phyloP scores from a whole-genome alignment of 2,329 filamentous ascomycete species.

The Sclerotinia borealis region DNA sequence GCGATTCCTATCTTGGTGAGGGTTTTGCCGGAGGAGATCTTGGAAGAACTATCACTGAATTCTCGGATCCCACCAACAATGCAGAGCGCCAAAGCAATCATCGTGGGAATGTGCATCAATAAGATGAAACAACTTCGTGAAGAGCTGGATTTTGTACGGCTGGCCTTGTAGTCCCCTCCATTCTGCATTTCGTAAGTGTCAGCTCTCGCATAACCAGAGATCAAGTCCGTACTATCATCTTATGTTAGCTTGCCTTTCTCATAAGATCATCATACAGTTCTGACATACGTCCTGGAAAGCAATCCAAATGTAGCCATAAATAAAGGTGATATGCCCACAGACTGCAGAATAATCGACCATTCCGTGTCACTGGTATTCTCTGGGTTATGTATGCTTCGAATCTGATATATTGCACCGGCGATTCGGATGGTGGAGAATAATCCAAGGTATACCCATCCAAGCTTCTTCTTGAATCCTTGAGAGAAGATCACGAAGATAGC shows the following conservation, averaged over 20 bases:
- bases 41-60: constrained; percentile 14
- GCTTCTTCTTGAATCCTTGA: constrained; percentile 28
- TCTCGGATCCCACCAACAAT: constrained; percentile 29
- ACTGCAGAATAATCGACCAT: constrained; percentile 29
- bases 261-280: too few relatives aligned
- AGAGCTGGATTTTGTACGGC: constrained; percentile 19
- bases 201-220: background rate
- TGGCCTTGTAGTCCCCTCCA: constrained; percentile 13
- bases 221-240: background rate
- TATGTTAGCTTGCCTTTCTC: background rate
- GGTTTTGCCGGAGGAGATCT: constrained; percentile 20
- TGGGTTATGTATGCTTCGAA: constrained; percentile 26
- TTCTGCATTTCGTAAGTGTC: background rate
- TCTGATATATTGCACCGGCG: constrained; percentile 29
- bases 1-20: constrained; percentile 25
- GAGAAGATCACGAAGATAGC: constrained; percentile 23
- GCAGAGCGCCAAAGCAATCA: constrained; percentile 28
- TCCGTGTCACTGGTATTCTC: constrained; percentile 28
- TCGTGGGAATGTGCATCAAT: constrained; percentile 26
- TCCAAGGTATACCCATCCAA: constrained; percentile 34
- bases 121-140: constrained; percentile 26
- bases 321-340: constrained; percentile 27
- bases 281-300: constrained; percentile 26
- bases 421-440: constrained; percentile 32
- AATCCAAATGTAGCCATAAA: constrained; percentile 26